Evolutionary conservation across 345 rosid genomes (phyloP), one percentile per base, ranked within the genome.

Genomic region (Ceriops tagal): DNA sequence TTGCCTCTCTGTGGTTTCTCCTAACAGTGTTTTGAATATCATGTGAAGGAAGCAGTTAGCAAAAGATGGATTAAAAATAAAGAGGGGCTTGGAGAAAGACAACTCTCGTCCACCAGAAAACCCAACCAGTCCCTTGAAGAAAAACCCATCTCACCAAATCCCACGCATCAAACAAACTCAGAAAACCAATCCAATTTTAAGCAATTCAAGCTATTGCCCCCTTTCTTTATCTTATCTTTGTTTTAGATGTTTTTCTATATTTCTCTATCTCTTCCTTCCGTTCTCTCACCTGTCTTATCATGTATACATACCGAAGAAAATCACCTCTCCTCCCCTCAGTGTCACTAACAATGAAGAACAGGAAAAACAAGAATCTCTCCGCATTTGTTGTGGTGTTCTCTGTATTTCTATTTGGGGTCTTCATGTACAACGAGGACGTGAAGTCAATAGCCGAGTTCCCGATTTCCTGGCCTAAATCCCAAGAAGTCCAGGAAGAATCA

Each of bases 361-460:
- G 83, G 32, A 88, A 84, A 55, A 85, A 49, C 85, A 85, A 70
- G 77, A 83, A 87, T 70, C 83, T 89, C 46, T 87, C 97, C 0
- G 71, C 89, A n/a, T 87, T 85, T n/a, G 77, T 82, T n/a, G 81
- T 85, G 9, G 81, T 73, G 2, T 80, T 80, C 69, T 86, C 89
- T 1, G 73, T 88, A 0, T 83, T 92, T 59, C 71, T 95, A 34
- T 88, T 95, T 24, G 96, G 91, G 13, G 67, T 77, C 27, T 72
- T 77, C 62, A 77, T 72, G 80, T 77, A 77, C 59, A 77, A 72
- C 6, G 80, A 77, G 55, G 77, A 77, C 31, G 77, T 77, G 39
- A 72, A 77, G 71, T 86, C 96, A 64, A 79, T 88, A 1, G 84
- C 88, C 0, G 84, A 85, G 58, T 91, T 89, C 22, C 96, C 98